Conservation (phyloP, 306 rosid species). For the Erythrophleum fordii region DNA sequence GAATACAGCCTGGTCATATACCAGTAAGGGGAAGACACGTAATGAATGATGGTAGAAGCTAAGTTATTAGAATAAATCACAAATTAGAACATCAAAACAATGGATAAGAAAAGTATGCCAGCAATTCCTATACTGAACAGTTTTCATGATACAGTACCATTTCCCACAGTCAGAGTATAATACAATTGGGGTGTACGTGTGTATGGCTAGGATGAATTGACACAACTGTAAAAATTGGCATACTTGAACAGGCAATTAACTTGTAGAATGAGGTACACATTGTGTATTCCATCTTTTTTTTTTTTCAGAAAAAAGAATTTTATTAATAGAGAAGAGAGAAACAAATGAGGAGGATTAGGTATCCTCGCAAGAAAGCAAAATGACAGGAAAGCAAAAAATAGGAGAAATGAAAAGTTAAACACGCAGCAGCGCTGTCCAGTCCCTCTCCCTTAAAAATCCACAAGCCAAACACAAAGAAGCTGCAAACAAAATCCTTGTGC, state of each 20-base stretch:
- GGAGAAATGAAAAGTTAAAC: not conserved
- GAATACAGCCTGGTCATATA: not conserved
- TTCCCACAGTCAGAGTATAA: not conserved
- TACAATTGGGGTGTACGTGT: not conserved
- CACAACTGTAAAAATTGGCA: not conserved
- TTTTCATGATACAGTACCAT: constrained; percentile 17
- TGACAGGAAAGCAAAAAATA: not conserved
- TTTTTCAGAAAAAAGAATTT: not conserved
- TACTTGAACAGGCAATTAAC: not conserved
- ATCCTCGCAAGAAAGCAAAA: not conserved
- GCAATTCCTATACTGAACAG: constrained; percentile 15
- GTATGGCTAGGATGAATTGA: not conserved
- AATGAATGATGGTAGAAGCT: constrained; percentile 10
- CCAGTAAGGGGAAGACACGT: not conserved
- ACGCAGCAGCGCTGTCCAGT: not conserved
- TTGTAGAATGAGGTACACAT: not conserved
- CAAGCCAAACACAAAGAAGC: not conserved
- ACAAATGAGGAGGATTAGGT: not conserved
- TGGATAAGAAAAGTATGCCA: not conserved
- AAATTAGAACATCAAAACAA: not conserved
- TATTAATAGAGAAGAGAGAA: not conserved
- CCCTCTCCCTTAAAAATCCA: not conserved
- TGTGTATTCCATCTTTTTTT: not conserved
- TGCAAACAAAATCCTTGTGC: not conserved
- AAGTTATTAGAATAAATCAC: constrained; percentile 19